Conservation (phyloP, 2,329 filamentous ascomycete species). For the Diaporthe australafricana region DNA sequence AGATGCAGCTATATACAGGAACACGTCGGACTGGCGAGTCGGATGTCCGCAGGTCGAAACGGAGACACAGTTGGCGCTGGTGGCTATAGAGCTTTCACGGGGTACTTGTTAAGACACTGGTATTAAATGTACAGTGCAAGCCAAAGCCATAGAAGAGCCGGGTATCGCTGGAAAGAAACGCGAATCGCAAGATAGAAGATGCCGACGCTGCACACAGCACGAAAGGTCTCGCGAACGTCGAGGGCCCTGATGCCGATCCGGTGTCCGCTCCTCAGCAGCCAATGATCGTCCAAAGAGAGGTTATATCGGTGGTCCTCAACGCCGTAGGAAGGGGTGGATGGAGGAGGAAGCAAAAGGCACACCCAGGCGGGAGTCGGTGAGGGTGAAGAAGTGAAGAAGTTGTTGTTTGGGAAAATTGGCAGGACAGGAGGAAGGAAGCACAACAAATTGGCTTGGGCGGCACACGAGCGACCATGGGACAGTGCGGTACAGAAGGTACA, state of each 20-base stretch:
- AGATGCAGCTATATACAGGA: neutral
- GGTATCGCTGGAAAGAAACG: neutral
- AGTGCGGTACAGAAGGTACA: neutral
- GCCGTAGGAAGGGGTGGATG: neutral
- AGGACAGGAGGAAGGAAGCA: slow-evolving; percentile 4
- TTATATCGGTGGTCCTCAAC: neutral
- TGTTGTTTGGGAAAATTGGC: neutral
- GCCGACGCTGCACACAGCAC: neutral
- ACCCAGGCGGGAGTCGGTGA: slow-evolving; percentile 1
- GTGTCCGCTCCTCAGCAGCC: neutral
- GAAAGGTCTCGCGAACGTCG: neutral
- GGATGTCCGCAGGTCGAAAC: neutral
- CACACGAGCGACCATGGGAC: neutral
- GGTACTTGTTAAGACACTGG: neutral
- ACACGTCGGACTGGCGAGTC: neutral
- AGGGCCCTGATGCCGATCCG: neutral
- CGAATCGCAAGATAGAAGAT: neutral
- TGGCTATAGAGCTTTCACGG: neutral
- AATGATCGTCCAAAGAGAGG: neutral
- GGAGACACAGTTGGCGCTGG: neutral
- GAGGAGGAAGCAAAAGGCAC: neutral
- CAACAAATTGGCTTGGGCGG: slow-evolving; percentile 7
- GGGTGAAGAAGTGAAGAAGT: neutral
- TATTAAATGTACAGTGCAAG: neutral
- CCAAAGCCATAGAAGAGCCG: neutral